These are phyloP conservation scores for Globisporangium abappressorium DNA, from an alignment of 352 stramenopile genomes.

Conservation along the genomic window DNA sequence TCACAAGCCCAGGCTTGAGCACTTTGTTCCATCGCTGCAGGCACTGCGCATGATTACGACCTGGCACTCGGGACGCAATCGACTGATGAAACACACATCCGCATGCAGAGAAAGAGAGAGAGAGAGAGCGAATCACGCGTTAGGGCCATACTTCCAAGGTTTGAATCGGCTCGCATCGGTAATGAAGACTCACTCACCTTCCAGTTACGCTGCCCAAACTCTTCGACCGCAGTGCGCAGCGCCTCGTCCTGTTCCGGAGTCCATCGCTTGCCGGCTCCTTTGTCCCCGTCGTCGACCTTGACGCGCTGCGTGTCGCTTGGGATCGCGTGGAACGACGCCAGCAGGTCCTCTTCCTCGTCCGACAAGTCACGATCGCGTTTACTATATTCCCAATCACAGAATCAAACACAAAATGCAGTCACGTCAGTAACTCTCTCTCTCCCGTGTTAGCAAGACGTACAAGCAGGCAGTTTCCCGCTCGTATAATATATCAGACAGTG, in stretches of 20 bases:
- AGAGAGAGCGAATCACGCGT: not conserved
- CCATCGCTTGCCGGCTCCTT: conserved; percentile 55
- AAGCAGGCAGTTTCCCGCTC: not conserved
- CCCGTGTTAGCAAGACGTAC: not conserved
- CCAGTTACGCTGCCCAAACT: conserved; percentile 83
- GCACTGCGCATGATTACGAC: conserved; percentile 71
- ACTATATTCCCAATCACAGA: not conserved
- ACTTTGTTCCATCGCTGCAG: conserved; percentile 86
- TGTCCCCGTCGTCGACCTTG: conserved; percentile 47
- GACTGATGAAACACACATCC: conserved; percentile 14
- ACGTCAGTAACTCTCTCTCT: not conserved
- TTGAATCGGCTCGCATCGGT: not conserved
- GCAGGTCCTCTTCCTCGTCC: conserved; percentile 28
- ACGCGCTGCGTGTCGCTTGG: conserved; percentile 54
- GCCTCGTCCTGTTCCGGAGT: conserved; percentile 72
- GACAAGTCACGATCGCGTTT: conserved; percentile 11
- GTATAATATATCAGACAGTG: not conserved
- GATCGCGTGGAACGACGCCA: conserved; percentile 48
- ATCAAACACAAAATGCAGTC: not conserved
- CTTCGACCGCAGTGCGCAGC: conserved; percentile 65
- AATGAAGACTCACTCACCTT: conserved; percentile 46
- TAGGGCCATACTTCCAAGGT: not conserved
- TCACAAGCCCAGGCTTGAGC: conserved; percentile 88
- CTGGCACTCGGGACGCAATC: conserved; percentile 58
- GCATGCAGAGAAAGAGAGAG: too few species aligned